phyloP scores from a whole-genome alignment of 305 asterid genomes.

The Ruellia speciosa region DNA sequence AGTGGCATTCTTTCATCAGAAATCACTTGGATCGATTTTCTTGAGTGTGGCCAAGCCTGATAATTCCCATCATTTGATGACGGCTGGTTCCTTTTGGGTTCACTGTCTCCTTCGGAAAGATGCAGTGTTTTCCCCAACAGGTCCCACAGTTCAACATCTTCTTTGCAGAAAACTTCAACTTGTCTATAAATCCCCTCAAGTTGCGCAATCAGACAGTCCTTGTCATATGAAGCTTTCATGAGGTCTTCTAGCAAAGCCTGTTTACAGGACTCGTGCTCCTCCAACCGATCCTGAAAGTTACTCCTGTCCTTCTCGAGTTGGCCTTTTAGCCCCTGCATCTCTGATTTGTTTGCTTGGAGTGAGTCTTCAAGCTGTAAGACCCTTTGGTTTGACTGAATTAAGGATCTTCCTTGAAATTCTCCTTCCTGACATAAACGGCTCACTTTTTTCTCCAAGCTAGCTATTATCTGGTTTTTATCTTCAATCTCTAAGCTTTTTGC shows the following conservation, averaged over 20 bases:
- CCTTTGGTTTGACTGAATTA: conserved; percentile 25
- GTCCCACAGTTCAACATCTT: conserved; percentile 31
- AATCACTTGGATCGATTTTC: conserved; percentile 21
- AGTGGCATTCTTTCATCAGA: conserved; percentile 36
- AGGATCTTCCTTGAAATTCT: conserved; percentile 26
- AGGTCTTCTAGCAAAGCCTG: conserved; percentile 28
- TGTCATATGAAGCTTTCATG: conserved; percentile 20
- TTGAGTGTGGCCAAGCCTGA: conserved; percentile 21
- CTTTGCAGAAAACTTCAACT: conserved; percentile 28
- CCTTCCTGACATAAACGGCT: conserved; percentile 21
- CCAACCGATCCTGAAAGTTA: conserved; percentile 24
- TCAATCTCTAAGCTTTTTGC: too few relatives aligned
- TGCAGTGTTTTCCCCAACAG: conserved; percentile 28
- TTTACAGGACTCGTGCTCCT: conserved; percentile 37
- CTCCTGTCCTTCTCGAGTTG: conserved; percentile 27
- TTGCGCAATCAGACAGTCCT: conserved; percentile 4
- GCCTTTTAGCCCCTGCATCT: conserved; percentile 26
- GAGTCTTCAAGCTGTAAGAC: conserved; percentile 27
- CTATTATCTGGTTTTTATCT: background rate
- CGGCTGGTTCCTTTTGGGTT: conserved; percentile 7
- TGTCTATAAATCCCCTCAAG: conserved; percentile 28
- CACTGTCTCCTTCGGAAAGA: conserved; percentile 24
- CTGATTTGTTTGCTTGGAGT: conserved; percentile 28
- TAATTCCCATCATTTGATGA: conserved; percentile 8
- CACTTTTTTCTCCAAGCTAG: conserved; percentile 24